Base-by-base conservation (phyloP, 768 basidiomycete genomes). In the Collybia mongolica region DNA sequence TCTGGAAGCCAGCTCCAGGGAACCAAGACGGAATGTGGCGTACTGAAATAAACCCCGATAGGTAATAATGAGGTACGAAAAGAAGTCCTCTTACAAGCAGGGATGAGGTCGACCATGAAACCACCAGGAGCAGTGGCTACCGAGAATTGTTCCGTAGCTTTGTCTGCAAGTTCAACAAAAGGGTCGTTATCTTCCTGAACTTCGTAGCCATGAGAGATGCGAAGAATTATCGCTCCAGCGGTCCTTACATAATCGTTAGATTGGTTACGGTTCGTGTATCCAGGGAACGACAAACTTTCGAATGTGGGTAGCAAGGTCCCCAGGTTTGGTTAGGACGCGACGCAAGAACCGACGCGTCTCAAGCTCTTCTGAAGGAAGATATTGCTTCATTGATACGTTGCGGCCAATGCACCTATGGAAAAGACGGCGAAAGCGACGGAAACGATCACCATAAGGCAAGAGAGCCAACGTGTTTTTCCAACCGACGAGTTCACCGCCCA, bases 1-100 rank as follows among this genome's bases (percentile, higher is more conserved):
- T 64, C 58, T 78, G 77, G 68, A 86, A 87, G 5, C 67, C 68
- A 22, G 82, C 81, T 19, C 83, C 83, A 18, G 84, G 84, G 54
- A 84, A 73, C 84, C 85, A 87, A 20, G 69, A 64, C 28, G 85
- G 85, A 39, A 85, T 58, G 55, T 83, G 67, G 42, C 73, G 72
- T 57, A 87, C 84, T 86, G 46, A 7, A 45, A 36, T 28, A 24
- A 48, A 23, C 48, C n/a, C 6, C 12, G 44, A 23, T 36, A 2
- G n/a, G 8, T 39, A 14, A 42, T 1, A 38, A 4, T 4, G 26
- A 11, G 49, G 1, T 6, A 20, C 14, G 12, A 28, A 24, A 18
- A 26, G 36, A 24, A 53, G 50, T 48, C 39, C 24, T 53, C 71
- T 59, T 65, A 80, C 79, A 62, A 35, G 69, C 62, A 32, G 80